A percentile compares a stretch with the other conserved stretches of the same genome.
phyloP scores from a whole-genome alignment of 441 rosid species.

The Aleurites moluccanus region DNA sequence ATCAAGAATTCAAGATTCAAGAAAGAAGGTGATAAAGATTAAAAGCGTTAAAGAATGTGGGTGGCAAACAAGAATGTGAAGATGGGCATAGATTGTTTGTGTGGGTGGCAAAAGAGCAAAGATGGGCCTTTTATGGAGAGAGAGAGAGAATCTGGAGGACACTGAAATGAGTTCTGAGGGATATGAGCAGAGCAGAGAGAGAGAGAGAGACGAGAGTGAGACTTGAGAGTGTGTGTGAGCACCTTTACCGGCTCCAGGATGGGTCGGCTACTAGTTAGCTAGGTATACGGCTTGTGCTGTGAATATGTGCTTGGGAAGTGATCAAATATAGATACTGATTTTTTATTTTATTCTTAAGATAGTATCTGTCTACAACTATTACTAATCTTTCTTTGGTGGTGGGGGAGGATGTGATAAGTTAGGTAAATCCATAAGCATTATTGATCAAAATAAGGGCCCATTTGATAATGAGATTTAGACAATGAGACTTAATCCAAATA shows the following conservation, averaged over 20 bases:
- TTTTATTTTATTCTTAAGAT: neutral
- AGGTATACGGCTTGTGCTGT: constrained; percentile 29
- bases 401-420: constrained; percentile 25
- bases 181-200: constrained; percentile 26
- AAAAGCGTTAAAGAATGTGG: neutral
- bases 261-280: constrained; percentile 23
- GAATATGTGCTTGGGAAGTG: neutral
- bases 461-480: too few species aligned
- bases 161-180: constrained; percentile 33
- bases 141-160: constrained; percentile 31
- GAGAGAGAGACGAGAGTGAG: constrained; percentile 25
- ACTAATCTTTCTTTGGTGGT: constrained; percentile 11
- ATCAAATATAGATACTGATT: too few species aligned
- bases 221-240: constrained; percentile 22
- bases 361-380: neutral
- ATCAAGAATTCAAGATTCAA: neutral
- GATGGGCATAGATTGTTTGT: neutral
- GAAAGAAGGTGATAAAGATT: neutral
- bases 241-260: constrained; percentile 44
- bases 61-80: neutral
- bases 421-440: constrained; percentile 22
- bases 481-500: too few species aligned
- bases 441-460: neutral
- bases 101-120: constrained; percentile 8
- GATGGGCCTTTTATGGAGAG: constrained; percentile 22